These are phyloP conservation scores for Yarrowia yakushimensis DNA, from an alignment of 805 yeast genomes.

Conservation along the genomic window DNA sequence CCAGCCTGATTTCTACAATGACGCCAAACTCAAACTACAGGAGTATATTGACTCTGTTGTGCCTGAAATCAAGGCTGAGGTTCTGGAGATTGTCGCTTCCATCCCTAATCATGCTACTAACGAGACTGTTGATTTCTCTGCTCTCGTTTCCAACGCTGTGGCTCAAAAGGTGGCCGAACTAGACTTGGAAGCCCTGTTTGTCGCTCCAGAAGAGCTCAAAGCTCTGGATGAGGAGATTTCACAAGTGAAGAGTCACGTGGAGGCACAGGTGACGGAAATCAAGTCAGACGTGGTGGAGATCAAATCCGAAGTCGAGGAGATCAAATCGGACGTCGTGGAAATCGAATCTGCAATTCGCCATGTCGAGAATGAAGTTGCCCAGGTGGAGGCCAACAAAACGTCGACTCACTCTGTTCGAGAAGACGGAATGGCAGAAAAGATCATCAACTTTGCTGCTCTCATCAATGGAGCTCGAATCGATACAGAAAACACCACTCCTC, in stretches of 20 bases:
- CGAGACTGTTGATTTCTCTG: not conserved
- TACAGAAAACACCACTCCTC: constrained; percentile 30
- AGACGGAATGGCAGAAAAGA: not conserved
- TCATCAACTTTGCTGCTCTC: constrained; percentile 29
- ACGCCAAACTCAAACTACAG: not conserved
- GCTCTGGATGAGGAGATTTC: not conserved
- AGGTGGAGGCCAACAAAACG: constrained; percentile 5
- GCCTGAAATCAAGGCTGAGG: constrained; percentile 6
- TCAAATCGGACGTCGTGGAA: not conserved
- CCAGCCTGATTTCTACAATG: not conserved
- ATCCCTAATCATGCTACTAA: not conserved
- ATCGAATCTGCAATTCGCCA: not conserved
- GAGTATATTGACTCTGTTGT: not conserved
- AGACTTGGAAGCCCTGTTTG: not conserved
- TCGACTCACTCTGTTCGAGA: not conserved
- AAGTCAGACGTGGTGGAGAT: too few relatives aligned
- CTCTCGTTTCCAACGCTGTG: not conserved
- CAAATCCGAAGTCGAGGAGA: not conserved
- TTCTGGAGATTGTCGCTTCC: not conserved
- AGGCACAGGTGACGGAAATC: not conserved
- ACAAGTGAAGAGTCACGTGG: not conserved
- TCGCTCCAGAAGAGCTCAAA: not conserved
- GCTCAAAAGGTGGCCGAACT: not conserved
- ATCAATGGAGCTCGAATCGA: constrained; percentile 34
- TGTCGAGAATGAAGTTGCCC: not conserved